Evolutionary conservation across 2,329 filamentous ascomycete genomes (phyloP).

Genomic region (Venturia pyrina): DNA sequence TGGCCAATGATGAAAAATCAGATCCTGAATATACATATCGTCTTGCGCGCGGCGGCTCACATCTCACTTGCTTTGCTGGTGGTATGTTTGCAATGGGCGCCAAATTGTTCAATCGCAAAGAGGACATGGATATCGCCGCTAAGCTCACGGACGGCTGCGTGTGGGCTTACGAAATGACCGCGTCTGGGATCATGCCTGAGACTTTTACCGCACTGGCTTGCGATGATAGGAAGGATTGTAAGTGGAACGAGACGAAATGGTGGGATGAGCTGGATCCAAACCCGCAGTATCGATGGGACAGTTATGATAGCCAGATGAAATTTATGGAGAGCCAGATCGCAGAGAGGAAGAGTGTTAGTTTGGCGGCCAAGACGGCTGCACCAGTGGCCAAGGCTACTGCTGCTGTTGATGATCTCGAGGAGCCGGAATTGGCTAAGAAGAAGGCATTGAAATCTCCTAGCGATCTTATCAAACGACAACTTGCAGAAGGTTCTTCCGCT

Average conservation of each 20-base stretch:
- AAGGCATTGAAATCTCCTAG: not conserved
- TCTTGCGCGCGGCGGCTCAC: constrained; percentile 39
- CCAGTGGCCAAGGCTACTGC: not conserved
- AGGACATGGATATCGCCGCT: constrained; percentile 46
- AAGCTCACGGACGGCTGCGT: constrained; percentile 54
- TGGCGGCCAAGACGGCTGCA: constrained; percentile 10
- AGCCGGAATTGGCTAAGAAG: not conserved
- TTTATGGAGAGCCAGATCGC: constrained; percentile 21
- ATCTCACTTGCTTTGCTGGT: constrained; percentile 61
- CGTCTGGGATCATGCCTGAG: constrained; percentile 53
- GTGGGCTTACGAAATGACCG: constrained; percentile 49
- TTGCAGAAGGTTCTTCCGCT: not conserved
- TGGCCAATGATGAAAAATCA: constrained; percentile 19
- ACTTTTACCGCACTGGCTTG: constrained; percentile 41
- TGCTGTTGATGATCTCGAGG: not conserved
- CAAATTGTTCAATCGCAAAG: constrained; percentile 45
- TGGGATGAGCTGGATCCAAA: constrained; percentile 28
- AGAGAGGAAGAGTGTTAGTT: constrained; percentile 19
- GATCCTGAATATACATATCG: constrained; percentile 14
- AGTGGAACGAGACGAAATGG: constrained; percentile 38
- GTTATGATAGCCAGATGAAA: constrained; percentile 23
- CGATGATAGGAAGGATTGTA: constrained; percentile 29
- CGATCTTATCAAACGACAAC: constrained; percentile 3
- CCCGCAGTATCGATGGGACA: constrained; percentile 21
- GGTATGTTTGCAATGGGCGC: constrained; percentile 61